Conservation (phyloP, 345 rosid genomes). For the Atalantia buxifolia region DNA sequence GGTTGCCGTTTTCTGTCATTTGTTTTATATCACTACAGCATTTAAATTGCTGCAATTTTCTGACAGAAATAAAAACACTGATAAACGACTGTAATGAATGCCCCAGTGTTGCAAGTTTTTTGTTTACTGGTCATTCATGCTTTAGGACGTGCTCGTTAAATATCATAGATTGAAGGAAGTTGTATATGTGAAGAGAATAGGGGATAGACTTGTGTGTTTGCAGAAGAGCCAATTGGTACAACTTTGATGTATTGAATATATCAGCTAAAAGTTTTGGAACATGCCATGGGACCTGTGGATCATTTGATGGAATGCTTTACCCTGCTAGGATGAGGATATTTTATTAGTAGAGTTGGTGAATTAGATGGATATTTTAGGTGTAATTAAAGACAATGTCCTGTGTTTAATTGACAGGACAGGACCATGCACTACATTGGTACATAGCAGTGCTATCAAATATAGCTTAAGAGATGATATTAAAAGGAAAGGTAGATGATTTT, state of each 20-base stretch:
- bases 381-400: background rate
- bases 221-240: background rate
- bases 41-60: background rate
- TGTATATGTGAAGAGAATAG: background rate
- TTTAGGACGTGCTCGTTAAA: background rate
- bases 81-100: background rate
- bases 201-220: background rate
- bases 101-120: background rate
- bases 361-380: background rate
- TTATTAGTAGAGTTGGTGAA: background rate
- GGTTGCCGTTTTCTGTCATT: background rate
- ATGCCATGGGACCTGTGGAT: background rate
- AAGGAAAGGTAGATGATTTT: background rate
- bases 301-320: background rate
- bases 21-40: background rate
- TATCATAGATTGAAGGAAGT: background rate
- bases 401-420: background rate
- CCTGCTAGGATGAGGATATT: background rate
- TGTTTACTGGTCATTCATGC: background rate
- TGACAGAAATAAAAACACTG: background rate
- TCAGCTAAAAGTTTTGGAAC: background rate
- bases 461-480: background rate
- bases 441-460: background rate
- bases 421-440: background rate
- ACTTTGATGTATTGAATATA: background rate